phyloP scores from a whole-genome alignment of 2,329 filamentous ascomycete genomes.

The Fusarium sp. region DNA sequence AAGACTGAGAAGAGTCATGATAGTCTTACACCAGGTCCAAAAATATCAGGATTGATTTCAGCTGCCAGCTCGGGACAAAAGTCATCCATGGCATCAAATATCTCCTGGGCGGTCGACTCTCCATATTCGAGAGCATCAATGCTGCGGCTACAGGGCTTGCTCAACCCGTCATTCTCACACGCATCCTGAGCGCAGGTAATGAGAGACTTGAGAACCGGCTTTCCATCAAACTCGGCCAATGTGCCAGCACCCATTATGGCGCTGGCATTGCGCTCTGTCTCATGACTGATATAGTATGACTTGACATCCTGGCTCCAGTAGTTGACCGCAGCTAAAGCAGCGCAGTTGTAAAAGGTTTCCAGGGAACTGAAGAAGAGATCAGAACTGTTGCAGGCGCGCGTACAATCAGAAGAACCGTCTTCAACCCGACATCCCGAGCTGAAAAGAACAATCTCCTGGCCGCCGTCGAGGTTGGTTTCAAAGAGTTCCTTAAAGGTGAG shows the following conservation, averaged over 20 bases:
- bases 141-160: conserved; percentile 44
- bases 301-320: conserved; percentile 47
- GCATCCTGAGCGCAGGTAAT: conserved; percentile 49
- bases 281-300: conserved; percentile 44
- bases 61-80: conserved; percentile 51
- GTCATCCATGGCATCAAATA: conserved; percentile 48
- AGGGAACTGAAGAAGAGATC: conserved; percentile 47
- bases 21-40: conserved; percentile 50
- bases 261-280: conserved; percentile 51
- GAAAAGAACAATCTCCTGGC: conserved; percentile 47
- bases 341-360: conserved; percentile 54
- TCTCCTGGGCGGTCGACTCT: conserved; percentile 41
- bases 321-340: conserved; percentile 48
- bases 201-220: conserved; percentile 46
- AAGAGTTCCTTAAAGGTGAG: conserved; percentile 50
- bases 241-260: conserved; percentile 48
- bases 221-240: conserved; percentile 45
- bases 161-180: conserved; percentile 48
- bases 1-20: not conserved
- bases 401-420: conserved; percentile 44
- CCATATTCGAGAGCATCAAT: conserved; percentile 41
- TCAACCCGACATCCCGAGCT: conserved; percentile 45
- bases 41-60: conserved; percentile 53
- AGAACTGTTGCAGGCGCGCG: conserved; percentile 46
- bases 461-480: conserved; percentile 47